Conservation (phyloP, 2,329 filamentous ascomycete genomes). For the Mycocentrospora acerina region DNA sequence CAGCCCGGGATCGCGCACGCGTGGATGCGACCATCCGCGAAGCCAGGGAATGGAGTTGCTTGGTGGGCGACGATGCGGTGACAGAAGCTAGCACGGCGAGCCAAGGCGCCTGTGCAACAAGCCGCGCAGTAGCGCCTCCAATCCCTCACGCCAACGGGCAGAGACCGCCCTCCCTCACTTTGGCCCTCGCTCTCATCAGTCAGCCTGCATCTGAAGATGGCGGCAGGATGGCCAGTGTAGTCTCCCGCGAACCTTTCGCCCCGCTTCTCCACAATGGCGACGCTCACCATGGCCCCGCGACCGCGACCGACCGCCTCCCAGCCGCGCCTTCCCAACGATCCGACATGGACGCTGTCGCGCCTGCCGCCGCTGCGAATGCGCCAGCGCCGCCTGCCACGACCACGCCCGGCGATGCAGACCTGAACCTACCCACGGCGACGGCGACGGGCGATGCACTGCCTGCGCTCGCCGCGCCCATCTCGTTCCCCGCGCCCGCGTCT, state of each 20-base stretch:
- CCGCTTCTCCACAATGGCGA: background rate
- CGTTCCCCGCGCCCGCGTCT: constrained; percentile 17
- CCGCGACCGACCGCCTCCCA: constrained; percentile 23
- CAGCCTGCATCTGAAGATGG: constrained; percentile 23
- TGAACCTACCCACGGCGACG: constrained; percentile 3
- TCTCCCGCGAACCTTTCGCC: constrained; percentile 1
- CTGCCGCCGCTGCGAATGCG: constrained; percentile 21
- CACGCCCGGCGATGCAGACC: constrained; percentile 2
- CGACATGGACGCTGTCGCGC: constrained; percentile 34
- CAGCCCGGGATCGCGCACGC: too few species aligned
- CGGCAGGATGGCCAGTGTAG: constrained; percentile 34
- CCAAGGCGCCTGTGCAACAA: constrained; percentile 14
- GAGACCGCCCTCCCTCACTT: constrained; percentile 2
- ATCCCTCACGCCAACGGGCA: constrained; percentile 13
- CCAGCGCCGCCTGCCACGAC: constrained; percentile 17
- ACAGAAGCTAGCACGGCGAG: too few species aligned
- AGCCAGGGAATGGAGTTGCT: background rate
- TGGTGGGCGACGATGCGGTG: too few species aligned
- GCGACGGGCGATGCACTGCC: constrained; percentile 12
- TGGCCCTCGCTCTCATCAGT: constrained; percentile 4
- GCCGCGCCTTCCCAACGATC: constrained; percentile 21
- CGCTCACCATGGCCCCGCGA: constrained; percentile 9
- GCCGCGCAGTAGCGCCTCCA: constrained; percentile 11
- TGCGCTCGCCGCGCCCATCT: constrained; percentile 24
- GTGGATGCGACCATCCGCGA: background rate